Conservation (phyloP, 2,329 filamentous ascomycete species). For the Aspergillus piperis region DNA sequence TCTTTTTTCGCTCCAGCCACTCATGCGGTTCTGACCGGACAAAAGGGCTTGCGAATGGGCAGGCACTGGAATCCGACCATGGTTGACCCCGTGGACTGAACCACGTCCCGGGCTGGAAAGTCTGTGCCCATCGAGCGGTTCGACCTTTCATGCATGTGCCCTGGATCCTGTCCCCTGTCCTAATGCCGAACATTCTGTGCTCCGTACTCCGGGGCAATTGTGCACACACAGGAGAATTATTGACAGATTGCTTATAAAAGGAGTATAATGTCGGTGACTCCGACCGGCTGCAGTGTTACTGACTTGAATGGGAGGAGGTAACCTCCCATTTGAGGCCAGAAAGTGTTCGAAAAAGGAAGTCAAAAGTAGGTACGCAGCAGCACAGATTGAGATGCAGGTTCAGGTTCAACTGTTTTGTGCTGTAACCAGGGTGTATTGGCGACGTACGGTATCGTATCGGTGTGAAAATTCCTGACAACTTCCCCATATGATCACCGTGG, state of each 20-base stretch:
- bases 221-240: background rate
- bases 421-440: background rate
- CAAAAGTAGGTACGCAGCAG: too few relatives aligned
- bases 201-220: background rate
- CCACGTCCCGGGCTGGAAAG: conserved; percentile 1
- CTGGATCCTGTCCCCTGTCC: background rate
- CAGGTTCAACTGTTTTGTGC: background rate
- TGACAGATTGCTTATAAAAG: background rate
- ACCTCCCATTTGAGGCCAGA: background rate
- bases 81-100: conserved; percentile 10
- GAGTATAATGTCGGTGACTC: background rate
- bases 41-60: conserved; percentile 16
- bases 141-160: conserved; percentile 6
- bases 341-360: background rate
- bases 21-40: conserved; percentile 12
- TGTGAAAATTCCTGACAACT: background rate
- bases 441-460: conserved; percentile 5
- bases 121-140: conserved; percentile 5
- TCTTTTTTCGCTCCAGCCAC: conserved; percentile 11
- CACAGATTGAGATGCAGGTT: background rate
- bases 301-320: background rate
- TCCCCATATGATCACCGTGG: conserved; percentile 1
- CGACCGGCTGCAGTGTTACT: conserved; percentile 3
- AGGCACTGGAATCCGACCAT: conserved; percentile 17
- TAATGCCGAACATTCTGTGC: background rate